These are phyloP conservation scores for Sordaria brevicollis DNA, from an alignment of 495 filamentous ascomycete species.

Conservation along the genomic window DNA sequence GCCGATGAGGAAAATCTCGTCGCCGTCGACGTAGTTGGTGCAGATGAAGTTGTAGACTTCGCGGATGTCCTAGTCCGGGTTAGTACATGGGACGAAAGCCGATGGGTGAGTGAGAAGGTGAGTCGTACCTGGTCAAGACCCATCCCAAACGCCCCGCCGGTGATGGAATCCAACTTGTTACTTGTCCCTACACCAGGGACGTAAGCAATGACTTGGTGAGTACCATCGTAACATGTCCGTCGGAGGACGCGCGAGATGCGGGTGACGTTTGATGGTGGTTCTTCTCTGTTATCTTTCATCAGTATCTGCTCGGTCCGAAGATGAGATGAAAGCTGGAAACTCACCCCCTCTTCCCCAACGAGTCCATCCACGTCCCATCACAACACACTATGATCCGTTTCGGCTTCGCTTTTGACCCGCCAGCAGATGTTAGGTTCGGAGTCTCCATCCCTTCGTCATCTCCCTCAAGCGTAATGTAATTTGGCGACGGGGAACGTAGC, in stretches of 20 bases:
- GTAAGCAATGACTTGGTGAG: constrained; percentile 35
- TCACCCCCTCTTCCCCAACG: constrained; percentile 15
- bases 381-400: constrained; percentile 26
- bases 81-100: background rate
- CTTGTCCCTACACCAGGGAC: constrained; percentile 35
- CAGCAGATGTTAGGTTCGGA: background rate
- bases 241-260: constrained; percentile 28
- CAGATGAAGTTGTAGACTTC: constrained; percentile 56
- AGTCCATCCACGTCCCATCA: constrained; percentile 31
- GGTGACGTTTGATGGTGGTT: constrained; percentile 36
- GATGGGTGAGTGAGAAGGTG: background rate
- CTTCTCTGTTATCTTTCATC: constrained; percentile 7
- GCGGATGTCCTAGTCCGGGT: constrained; percentile 35
- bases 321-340: background rate
- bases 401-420: background rate
- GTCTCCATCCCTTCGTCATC: background rate
- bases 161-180: constrained; percentile 31
- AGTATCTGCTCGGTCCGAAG: constrained; percentile 2
- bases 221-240: constrained; percentile 21
- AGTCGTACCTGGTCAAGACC: constrained; percentile 20
- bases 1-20: constrained; percentile 57
- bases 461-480: background rate
- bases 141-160: constrained; percentile 37
- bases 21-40: constrained; percentile 51
- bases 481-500: background rate